Evolutionary conservation across 345 rosid genomes (phyloP), one percentile per base, ranked within the genome.

Genomic region (Acer campestre): DNA sequence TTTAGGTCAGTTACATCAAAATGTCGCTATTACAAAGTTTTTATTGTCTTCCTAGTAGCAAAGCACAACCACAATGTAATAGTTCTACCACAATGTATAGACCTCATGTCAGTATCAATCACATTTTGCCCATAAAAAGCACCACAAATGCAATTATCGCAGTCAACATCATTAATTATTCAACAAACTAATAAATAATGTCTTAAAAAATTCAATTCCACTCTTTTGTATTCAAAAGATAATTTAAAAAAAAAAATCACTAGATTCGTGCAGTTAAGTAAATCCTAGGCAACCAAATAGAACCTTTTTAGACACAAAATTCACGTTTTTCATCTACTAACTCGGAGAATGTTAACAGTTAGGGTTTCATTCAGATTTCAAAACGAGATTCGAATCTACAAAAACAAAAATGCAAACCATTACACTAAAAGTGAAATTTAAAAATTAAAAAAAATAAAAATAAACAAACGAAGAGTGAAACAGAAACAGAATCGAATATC

Each of bases 21-120:
- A 46, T 2, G 49, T 56, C 20, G 3, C 18, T 7, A 56, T 56
- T 22, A 59, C 63, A 59, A 2, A 22, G 27, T 10, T 22, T 0
- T 59, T 59, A 16, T 53, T 3, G n/a, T 53, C 58, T 53, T 53
- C 58, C 58, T 53, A 53, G 7, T 53, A 53, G n/a, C n/a, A 14
- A 16, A 53, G 58, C 10, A 59, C 63, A 59, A 46, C 13, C 14
- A 46, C 14, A 46, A 46, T 46, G 49, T 46, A 46, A 20, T 22
- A 59, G 63, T 59, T 20, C 11, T 22, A 59, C 25, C 63, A 59
- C 11, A 59, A 25, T 10, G 49, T 18, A 20, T 17, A 38, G 9
- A 31, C 40, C 17, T 70, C 72, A 17, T 13, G 29, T 55, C 65
- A 18, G 65, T 56, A 13, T 71, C 74, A 70, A 20, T 58, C 25